These are phyloP conservation scores for Candida mesenterica DNA, from an alignment of 1,139 yeast genomes.

Conservation along the genomic window DNA sequence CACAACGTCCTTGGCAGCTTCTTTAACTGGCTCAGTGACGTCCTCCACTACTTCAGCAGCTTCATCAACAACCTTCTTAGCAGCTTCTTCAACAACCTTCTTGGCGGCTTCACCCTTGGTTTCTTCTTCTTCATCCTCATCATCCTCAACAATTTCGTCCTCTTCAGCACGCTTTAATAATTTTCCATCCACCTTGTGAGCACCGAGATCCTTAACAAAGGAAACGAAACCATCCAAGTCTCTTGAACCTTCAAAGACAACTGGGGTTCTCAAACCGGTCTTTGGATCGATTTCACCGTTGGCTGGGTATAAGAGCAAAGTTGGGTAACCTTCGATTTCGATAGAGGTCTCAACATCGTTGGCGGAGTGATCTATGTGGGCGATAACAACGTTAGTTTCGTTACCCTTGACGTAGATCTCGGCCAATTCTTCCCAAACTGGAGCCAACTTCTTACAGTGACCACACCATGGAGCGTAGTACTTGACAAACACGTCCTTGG, in stretches of 20 bases:
- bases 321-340: slow-evolving; percentile 88
- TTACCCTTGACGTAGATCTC: slow-evolving; percentile 51
- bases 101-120: slow-evolving; percentile 14
- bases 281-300: slow-evolving; percentile 64
- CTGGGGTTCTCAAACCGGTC: slow-evolving; percentile 58
- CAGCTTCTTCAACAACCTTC: slow-evolving; percentile 11
- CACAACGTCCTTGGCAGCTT: neutral
- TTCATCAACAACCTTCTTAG: slow-evolving; percentile 35
- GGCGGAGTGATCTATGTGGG: slow-evolving; percentile 84
- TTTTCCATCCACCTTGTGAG: slow-evolving; percentile 54
- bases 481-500: slow-evolving; percentile 87
- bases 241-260: slow-evolving; percentile 70
- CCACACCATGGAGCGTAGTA: slow-evolving; percentile 99
- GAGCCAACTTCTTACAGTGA: slow-evolving; percentile 95
- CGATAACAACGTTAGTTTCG: slow-evolving; percentile 61
- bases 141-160: slow-evolving; percentile 28
- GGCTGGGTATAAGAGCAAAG: slow-evolving; percentile 89
- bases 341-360: slow-evolving; percentile 76
- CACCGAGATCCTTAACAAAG: slow-evolving; percentile 68
- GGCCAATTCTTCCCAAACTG: slow-evolving; percentile 86
- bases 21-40: slow-evolving; percentile 1
- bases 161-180: slow-evolving; percentile 28
- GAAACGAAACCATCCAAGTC: slow-evolving; percentile 67
- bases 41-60: slow-evolving; percentile 36
- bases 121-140: slow-evolving; percentile 25